Conservation (phyloP, 371 early-diverging fungal genomes). For the Rhizopus sp. region DNA sequence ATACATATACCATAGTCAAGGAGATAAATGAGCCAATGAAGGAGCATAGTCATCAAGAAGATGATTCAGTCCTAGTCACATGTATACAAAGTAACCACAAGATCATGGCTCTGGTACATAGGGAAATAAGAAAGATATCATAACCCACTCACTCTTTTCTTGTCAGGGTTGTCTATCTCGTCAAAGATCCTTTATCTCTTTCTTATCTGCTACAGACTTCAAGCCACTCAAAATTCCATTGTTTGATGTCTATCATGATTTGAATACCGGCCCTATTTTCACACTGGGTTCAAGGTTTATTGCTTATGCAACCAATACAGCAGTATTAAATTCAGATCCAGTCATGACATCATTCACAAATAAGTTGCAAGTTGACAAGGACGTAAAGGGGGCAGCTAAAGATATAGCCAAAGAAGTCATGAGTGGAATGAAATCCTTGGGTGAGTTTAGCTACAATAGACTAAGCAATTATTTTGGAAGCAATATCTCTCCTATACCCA, state of each 20-base stretch:
- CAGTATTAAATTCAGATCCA: conserved; percentile 41
- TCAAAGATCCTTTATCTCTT: conserved; percentile 42
- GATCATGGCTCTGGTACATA: conserved; percentile 53
- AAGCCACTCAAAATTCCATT: conserved; percentile 39
- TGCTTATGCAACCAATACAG: conserved; percentile 62
- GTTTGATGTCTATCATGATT: conserved; percentile 51
- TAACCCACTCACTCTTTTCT: not conserved
- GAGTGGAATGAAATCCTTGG: conserved; percentile 68
- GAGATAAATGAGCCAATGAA: conserved; percentile 35
- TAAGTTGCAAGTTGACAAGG: conserved; percentile 44
- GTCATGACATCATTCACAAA: conserved; percentile 32
- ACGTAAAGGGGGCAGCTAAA: conserved; percentile 59
- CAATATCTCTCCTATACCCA: not conserved
- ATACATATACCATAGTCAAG: conserved; percentile 40
- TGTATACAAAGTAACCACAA: conserved; percentile 51
- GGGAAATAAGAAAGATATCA: not conserved
- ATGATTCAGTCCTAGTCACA: conserved; percentile 42
- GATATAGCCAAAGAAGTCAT: conserved; percentile 74
- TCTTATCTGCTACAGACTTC: conserved; percentile 36
- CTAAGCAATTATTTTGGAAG: conserved; percentile 51
- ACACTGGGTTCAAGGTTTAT: conserved; percentile 63
- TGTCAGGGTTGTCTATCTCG: conserved; percentile 32
- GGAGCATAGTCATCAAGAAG: conserved; percentile 23
- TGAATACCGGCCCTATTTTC: conserved; percentile 48
- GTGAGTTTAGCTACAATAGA: conserved; percentile 54